Evolutionary conservation across 768 basidiomycete species (phyloP).

Genomic region (Macrolepiota albuminosa): DNA sequence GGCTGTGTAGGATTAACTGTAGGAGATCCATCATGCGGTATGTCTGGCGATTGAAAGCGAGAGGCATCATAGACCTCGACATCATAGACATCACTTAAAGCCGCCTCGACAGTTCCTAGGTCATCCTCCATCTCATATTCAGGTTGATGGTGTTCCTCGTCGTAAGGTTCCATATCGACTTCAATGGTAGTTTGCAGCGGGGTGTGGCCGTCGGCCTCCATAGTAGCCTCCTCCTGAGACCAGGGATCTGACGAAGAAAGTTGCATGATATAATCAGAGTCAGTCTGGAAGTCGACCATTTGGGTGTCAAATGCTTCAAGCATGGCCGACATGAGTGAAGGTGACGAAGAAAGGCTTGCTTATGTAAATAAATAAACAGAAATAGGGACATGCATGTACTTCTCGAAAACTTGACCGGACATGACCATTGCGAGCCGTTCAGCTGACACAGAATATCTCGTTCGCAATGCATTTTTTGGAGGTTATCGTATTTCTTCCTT

Average conservation of each 20-base stretch:
- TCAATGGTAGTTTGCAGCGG: slow-evolving; percentile 41
- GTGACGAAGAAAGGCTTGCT: slow-evolving; percentile 14
- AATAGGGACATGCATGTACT: background rate
- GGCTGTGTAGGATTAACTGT: slow-evolving; percentile 1
- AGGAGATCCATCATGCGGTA: slow-evolving; percentile 8
- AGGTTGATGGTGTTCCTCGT: slow-evolving; percentile 35
- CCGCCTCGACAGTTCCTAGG: slow-evolving; percentile 22
- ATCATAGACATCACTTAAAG: slow-evolving; percentile 33
- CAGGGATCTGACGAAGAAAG: slow-evolving; percentile 42
- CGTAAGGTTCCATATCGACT: slow-evolving; percentile 61
- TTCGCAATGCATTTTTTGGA: slow-evolving; percentile 57
- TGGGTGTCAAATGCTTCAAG: slow-evolving; percentile 56
- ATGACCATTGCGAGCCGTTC: slow-evolving; percentile 24
- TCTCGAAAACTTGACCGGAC: background rate
- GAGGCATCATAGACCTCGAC: slow-evolving; percentile 46
- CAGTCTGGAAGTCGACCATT: slow-evolving; percentile 57
- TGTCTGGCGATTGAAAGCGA: slow-evolving; percentile 22
- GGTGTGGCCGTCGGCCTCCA: slow-evolving; percentile 51
- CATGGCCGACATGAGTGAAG: slow-evolving; percentile 31
- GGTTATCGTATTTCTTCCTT: slow-evolving; percentile 68
- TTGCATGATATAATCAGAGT: slow-evolving; percentile 60
- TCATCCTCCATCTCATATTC: slow-evolving; percentile 60
- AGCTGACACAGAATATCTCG: slow-evolving; percentile 61
- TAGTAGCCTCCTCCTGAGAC: slow-evolving; percentile 48
- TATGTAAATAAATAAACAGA: slow-evolving; percentile 11